Evolutionary conservation across 176 grass and related monocot genomes (phyloP).

Genomic region (Cenchrus americanus): DNA sequence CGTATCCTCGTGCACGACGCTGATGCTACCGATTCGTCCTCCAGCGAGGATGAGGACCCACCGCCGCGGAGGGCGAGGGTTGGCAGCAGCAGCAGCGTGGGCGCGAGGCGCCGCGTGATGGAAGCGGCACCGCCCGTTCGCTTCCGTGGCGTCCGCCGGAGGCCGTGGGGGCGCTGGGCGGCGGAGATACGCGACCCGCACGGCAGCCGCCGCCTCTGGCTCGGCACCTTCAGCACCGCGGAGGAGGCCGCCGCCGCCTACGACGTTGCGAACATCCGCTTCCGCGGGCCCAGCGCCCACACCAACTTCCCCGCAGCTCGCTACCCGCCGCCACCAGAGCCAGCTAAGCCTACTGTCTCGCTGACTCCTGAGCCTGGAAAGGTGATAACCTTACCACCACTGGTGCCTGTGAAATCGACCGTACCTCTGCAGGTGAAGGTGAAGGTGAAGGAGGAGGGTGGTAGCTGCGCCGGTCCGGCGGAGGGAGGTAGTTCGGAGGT

Average conservation of each 20-base stretch:
- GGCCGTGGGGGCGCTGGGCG: constrained; percentile 79
- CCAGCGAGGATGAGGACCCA: constrained; percentile 70
- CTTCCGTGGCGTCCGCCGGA: constrained; percentile 75
- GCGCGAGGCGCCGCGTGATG: constrained; percentile 46
- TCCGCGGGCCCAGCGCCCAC: constrained; percentile 55
- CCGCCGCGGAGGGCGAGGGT: constrained; percentile 1
- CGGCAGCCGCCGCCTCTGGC: constrained; percentile 73
- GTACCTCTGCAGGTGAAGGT: constrained; percentile 33
- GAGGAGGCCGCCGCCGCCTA: constrained; percentile 90
- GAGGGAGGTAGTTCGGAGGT: constrained; percentile 1
- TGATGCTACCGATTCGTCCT: constrained; percentile 90
- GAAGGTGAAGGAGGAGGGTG: constrained; percentile 34
- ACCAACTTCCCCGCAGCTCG: constrained; percentile 56
- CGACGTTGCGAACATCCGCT: constrained; percentile 60
- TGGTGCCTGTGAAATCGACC: constrained; percentile 20
- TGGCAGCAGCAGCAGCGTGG: neutral
- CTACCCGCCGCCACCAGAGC: neutral
- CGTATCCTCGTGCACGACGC: constrained; percentile 73
- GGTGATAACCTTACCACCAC: constrained; percentile 24
- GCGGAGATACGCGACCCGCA: constrained; percentile 89
- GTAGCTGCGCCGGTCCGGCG: neutral
- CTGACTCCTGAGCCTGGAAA: constrained; percentile 34
- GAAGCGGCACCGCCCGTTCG: constrained; percentile 30
- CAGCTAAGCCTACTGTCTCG: constrained; percentile 13
- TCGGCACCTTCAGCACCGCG: constrained; percentile 89